Base-by-base conservation (phyloP, 176 grass and related monocot genomes). In the Paspalum notatum region DNA sequence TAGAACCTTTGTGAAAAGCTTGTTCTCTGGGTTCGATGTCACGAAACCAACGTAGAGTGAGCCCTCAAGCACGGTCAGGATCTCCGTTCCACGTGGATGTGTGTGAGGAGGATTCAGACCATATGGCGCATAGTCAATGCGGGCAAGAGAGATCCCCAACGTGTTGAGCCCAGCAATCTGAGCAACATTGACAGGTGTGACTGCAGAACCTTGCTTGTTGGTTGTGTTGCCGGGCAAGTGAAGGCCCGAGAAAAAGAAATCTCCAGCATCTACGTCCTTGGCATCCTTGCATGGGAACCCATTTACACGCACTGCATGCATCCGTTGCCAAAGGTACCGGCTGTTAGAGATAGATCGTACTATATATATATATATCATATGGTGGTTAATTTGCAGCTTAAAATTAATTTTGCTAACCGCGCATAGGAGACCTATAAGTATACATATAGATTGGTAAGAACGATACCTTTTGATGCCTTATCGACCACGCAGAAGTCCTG, bases 401-500 rank as follows among this genome's bases (percentile, higher is more conserved):
- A 32, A 32, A 32, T 32, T 32, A 32, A 32, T 32, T 32, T 32
- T 32, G 32, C 32, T 32, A 32, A 32, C 32, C 3, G 32, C 32
- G 32, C 32, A 32, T 32, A 32, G 32, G 32, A 32, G 32, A 32
- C 32, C 32, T 22, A 57, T 7, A 18, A 18, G 51, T 20, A 53
- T 0, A 7, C 16, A 53, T 57, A 22, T 22, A 57, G 3, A 57
- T 11, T 2, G 4, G 13, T 7, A 2, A 43, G 4, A 6, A 68
- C 10, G 32, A 22, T 20, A 68, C 65, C 65, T 68, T 43, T 68
- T 22, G 65, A 68, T 18, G 44, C 12, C 41, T 68, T 70, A 12
- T 70, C 67, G 13, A 48, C 67, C 1, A 70, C 43, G 5, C 67
- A 70, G 15, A 37, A 71, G 15, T 71, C 68, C 46, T 71, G 68